Evolutionary conservation across 345 rosid species (phyloP).

Genomic region (Murraya koenigii): DNA sequence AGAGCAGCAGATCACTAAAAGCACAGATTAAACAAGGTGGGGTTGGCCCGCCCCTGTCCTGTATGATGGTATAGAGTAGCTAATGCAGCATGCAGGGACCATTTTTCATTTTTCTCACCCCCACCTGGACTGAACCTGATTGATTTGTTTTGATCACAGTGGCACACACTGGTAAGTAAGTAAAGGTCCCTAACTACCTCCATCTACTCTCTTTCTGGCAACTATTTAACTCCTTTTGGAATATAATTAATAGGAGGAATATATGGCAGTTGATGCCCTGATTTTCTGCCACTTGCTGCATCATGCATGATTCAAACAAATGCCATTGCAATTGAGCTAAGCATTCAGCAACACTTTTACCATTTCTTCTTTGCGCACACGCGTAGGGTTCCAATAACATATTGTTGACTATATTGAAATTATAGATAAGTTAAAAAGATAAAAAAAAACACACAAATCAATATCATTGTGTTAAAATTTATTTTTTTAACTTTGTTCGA

Average conservation of each 20-base stretch:
- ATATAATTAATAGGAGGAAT: neutral
- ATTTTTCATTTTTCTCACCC: neutral
- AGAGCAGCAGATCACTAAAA: too few species aligned
- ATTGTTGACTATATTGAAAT: too few species aligned
- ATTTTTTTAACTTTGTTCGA: neutral
- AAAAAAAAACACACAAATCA: too few species aligned
- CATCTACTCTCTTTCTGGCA: conserved; percentile 3
- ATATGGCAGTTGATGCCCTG: neutral
- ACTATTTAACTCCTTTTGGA: neutral
- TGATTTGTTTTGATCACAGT: conserved; percentile 5
- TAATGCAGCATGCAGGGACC: too few species aligned
- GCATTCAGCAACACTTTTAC: neutral
- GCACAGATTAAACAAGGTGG: neutral
- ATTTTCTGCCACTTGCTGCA: neutral
- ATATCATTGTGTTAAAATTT: too few species aligned
- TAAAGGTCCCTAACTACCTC: neutral
- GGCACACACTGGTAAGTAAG: neutral
- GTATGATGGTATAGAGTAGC: too few species aligned
- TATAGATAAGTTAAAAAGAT: too few species aligned
- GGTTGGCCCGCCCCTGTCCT: neutral
- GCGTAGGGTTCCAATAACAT: too few species aligned
- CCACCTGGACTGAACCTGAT: too few species aligned
- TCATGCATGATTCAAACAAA: neutral
- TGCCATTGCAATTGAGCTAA: neutral
- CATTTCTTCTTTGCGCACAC: too few species aligned